Base-by-base conservation (phyloP, 768 basidiomycete species). In the Naganishia randhawae region DNA sequence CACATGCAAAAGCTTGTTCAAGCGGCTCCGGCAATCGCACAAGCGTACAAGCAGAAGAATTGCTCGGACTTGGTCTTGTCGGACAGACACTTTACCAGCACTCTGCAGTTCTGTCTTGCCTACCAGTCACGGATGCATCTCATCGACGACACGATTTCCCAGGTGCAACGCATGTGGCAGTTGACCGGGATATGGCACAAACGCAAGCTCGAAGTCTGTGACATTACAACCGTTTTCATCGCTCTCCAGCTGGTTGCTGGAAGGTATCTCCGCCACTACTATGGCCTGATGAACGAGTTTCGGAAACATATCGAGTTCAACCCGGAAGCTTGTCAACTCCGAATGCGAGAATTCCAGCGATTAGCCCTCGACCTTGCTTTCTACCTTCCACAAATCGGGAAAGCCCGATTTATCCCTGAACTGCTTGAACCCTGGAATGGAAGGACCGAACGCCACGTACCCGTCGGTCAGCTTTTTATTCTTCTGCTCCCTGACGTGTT, bases 371-470 rank as follows among this genome's bases (percentile, higher is more conserved):
- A 61, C n/a, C 57, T 61, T 27, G 57, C 57, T 13, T 61, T 61
- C 25, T 61, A 61, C 16, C 57, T 61, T 22, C 57, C 57, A 1
- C 57, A 61, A 25, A 61, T 61, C 32, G 57, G 57, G 37, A 61
- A 61, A 61, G 57, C 57, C 1, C 57, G 57, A 25, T 22, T 61
- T 14, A 61, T 61, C 10, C 57, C 57, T 2, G 57, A 61, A 29
- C 14, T 61, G 16, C 14, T 61, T 3, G 35, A 39, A 42, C 57
- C 57, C 2, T 61, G 57, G 57, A n/a, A 29, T 14, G 57, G 57
- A 8, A 42, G 57, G n/a, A 61, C 39, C n/a, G 33, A 35, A 39
- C 57, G 57, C 9, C 22, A 9, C 37, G 11, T 61, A 7, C 57
- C 57, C 2, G 39, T 39, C n/a, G 57, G 31, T 25, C 57, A 61